Evolutionary conservation across 257 asterid genomes (phyloP).

Genomic region (Verbena officinalis): DNA sequence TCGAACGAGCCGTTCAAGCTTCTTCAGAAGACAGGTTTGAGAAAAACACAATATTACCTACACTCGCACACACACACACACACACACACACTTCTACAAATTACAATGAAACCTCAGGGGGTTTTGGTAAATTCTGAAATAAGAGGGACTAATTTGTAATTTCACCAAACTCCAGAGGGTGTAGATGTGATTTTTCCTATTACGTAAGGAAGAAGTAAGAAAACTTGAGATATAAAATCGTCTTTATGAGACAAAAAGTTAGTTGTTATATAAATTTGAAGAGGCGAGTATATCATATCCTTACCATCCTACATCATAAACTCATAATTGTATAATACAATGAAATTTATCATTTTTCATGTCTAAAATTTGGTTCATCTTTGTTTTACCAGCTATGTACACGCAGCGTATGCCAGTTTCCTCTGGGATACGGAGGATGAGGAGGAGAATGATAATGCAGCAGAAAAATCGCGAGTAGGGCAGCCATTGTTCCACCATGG

Average conservation of each 20-base stretch:
- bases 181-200: too few species aligned
- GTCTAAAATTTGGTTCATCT: neutral
- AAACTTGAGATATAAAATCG: too few species aligned
- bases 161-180: too few species aligned
- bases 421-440: slow-evolving; percentile 76
- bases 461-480: neutral
- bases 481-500: slow-evolving; percentile 33
- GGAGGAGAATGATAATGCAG: slow-evolving; percentile 41
- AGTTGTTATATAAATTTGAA: too few species aligned
- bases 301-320: too few species aligned
- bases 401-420: slow-evolving; percentile 82
- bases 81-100: too few species aligned
- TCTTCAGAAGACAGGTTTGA: slow-evolving; percentile 65
- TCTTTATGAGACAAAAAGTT: too few species aligned
- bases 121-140: too few species aligned
- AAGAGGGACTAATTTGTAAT: too few species aligned
- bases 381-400: slow-evolving; percentile 61
- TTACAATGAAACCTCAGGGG: too few species aligned
- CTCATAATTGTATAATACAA: neutral
- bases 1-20: slow-evolving; percentile 65
- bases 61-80: neutral
- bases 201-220: too few species aligned
- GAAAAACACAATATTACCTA: neutral
- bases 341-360: neutral
- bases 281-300: too few species aligned